phyloP scores from a whole-genome alignment of 139 green algal genomes.

The Chlorella vulgaris region DNA sequence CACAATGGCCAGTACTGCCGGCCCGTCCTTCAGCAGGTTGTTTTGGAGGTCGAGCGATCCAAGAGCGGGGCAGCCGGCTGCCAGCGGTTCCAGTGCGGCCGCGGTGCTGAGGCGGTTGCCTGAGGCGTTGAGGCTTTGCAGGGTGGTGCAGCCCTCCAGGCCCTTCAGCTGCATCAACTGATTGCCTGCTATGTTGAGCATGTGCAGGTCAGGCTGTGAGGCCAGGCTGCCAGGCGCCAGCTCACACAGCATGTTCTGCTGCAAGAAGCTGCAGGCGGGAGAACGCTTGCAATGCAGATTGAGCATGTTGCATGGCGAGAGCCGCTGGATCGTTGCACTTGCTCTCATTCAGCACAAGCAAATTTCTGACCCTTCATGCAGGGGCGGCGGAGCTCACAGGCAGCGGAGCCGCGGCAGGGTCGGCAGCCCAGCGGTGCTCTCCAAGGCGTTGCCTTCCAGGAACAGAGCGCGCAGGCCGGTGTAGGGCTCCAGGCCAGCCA shows the following conservation, averaged over 20 bases:
- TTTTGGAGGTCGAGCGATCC: constrained; percentile 79
- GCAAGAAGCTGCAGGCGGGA: constrained; percentile 70
- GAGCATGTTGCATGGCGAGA: too few relatives aligned
- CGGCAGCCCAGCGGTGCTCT: constrained; percentile 76
- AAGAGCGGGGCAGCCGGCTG: constrained; percentile 48
- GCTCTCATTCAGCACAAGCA: too few relatives aligned
- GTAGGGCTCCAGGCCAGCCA: constrained; percentile 80
- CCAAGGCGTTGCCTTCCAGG: constrained; percentile 87
- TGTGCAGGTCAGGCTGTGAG: constrained; percentile 61
- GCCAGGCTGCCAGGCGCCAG: constrained; percentile 54
- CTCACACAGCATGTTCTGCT: constrained; percentile 81
- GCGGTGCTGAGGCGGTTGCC: constrained; percentile 66
- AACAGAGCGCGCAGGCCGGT: constrained; percentile 81
- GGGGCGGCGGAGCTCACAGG: constrained; percentile 61
- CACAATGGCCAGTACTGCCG: constrained; percentile 38
- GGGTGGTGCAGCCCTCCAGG: constrained; percentile 51
- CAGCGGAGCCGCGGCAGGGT: constrained; percentile 77
- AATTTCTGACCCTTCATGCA: too few relatives aligned
- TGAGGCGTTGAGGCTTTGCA: constrained; percentile 71
- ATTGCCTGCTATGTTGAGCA: constrained; percentile 89
- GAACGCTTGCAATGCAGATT: too few relatives aligned
- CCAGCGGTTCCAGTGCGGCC: constrained; percentile 55
- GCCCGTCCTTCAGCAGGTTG: constrained; percentile 48
- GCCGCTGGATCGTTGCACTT: too few relatives aligned
- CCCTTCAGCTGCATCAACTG: constrained; percentile 58